phyloP scores from a whole-genome alignment of 768 basidiomycete genomes.

The Gloeostereum incarnatum region DNA sequence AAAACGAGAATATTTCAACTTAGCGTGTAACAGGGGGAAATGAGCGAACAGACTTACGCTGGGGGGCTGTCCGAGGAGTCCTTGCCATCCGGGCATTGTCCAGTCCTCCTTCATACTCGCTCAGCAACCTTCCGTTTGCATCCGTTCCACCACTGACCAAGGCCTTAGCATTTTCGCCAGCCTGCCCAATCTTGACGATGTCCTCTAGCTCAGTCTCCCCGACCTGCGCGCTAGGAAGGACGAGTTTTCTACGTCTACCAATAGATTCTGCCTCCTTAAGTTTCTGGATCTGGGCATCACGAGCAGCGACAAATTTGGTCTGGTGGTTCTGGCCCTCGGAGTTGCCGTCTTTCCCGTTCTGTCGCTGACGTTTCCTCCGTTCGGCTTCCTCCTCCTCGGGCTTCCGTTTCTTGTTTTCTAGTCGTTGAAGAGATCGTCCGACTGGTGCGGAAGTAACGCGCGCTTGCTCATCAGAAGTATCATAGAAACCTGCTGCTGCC shows the following conservation, averaged over 20 bases:
- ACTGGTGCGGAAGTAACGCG: slow-evolving; percentile 82
- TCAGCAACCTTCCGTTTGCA: slow-evolving; percentile 77
- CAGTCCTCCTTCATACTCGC: slow-evolving; percentile 86
- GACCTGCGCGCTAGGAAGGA: slow-evolving; percentile 85
- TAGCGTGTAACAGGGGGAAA: not conserved
- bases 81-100: slow-evolving; percentile 86
- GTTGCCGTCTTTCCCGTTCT: slow-evolving; percentile 62
- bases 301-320: slow-evolving; percentile 93
- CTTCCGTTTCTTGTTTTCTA: slow-evolving; percentile 94
- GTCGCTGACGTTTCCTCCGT: slow-evolving; percentile 80
- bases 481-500: slow-evolving; percentile 92
- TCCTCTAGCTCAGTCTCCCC: slow-evolving; percentile 93
- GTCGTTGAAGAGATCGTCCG: slow-evolving; percentile 81
- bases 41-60: slow-evolving; percentile 51
- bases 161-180: slow-evolving; percentile 82
- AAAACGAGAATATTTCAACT: slow-evolving; percentile 5
- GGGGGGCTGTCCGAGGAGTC: slow-evolving; percentile 90
- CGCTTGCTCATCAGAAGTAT: slow-evolving; percentile 89
- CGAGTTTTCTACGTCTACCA: slow-evolving; percentile 75
- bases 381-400: slow-evolving; percentile 92
- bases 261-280: slow-evolving; percentile 97
- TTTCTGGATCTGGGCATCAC: slow-evolving; percentile 97
- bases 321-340: slow-evolving; percentile 52
- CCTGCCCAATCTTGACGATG: slow-evolving; percentile 96
- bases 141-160: slow-evolving; percentile 77